These are phyloP conservation scores for Globisporangium nunn DNA, from an alignment of 352 stramenopile genomes.

Conservation along the genomic window DNA sequence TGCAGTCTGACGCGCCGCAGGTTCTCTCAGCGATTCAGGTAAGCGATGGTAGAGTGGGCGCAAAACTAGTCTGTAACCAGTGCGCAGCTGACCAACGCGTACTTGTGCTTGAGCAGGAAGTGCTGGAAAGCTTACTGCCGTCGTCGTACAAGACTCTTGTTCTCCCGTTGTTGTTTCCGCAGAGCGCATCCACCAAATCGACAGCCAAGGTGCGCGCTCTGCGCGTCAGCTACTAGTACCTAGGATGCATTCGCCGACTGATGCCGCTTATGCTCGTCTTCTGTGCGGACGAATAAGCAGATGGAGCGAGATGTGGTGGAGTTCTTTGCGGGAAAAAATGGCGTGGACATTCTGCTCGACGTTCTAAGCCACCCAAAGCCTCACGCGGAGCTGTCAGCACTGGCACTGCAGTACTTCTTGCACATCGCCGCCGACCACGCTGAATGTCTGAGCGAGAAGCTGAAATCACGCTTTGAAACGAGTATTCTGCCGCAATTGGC, in stretches of 20 bases:
- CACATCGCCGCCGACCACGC: slow-evolving; percentile 61
- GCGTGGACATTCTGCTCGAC: slow-evolving; percentile 60
- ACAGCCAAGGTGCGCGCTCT: slow-evolving; percentile 31
- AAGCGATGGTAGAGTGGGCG: not conserved
- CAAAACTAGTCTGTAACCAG: not conserved
- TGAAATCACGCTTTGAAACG: slow-evolving; percentile 36
- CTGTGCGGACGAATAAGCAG: slow-evolving; percentile 15
- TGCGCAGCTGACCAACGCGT: not conserved
- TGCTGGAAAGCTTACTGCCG: slow-evolving; percentile 74
- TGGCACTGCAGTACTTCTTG: slow-evolving; percentile 79
- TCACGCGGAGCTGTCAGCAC: slow-evolving; percentile 56
- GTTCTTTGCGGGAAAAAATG: slow-evolving; percentile 37
- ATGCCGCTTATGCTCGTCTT: not conserved
- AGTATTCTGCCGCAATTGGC: slow-evolving; percentile 57
- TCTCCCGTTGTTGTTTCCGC: slow-evolving; percentile 65
- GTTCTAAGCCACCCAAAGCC: slow-evolving; percentile 60
- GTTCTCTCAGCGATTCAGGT: slow-evolving; percentile 77
- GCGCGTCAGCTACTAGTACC: too few species aligned
- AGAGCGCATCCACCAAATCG: slow-evolving; percentile 45
- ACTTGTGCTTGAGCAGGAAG: slow-evolving; percentile 33
- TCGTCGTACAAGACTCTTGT: slow-evolving; percentile 67
- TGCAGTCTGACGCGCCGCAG: slow-evolving; percentile 65
- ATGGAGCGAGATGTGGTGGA: slow-evolving; percentile 49
- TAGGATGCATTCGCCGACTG: too few species aligned
- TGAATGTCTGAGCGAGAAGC: slow-evolving; percentile 24